Percentiles rank a stretch among this genome's conserved stretches.
Evolutionary conservation across 2,329 filamentous ascomycete species (phyloP).

Genomic region (Pseudogymnoascus sp.): DNA sequence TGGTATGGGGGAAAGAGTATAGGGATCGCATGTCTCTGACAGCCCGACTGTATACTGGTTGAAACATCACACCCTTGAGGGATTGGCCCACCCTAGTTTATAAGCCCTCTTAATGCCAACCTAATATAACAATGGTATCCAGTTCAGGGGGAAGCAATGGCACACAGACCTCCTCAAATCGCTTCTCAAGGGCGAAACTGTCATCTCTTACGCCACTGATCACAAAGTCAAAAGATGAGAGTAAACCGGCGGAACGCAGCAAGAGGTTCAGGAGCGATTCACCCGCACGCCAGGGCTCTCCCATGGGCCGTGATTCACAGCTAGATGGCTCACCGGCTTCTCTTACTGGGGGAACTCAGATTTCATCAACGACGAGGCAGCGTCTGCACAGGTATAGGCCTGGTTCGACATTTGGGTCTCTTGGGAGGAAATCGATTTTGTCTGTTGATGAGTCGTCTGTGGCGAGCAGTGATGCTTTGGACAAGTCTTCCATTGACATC

Average conservation of each 20-base stretch:
- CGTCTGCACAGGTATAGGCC: slow-evolving; percentile 25
- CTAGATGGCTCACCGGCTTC: neutral
- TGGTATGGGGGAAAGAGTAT: neutral
- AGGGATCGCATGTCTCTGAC: slow-evolving; percentile 4
- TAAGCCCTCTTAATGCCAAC: slow-evolving; percentile 4
- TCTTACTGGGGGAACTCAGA: neutral
- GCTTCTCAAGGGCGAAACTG: slow-evolving; percentile 1
- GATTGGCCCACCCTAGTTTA: neutral
- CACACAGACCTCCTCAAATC: neutral
- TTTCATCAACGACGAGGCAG: neutral
- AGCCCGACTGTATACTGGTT: neutral
- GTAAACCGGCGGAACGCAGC: neutral
- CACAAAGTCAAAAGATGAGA: neutral
- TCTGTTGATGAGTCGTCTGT: slow-evolving; percentile 22
- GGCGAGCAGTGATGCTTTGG: slow-evolving; percentile 19
- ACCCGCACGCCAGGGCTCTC: neutral
- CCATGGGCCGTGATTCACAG: slow-evolving; percentile 5
- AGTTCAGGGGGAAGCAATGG: slow-evolving; percentile 3
- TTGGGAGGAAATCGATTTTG: slow-evolving; percentile 26
- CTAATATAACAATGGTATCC: slow-evolving; percentile 8
- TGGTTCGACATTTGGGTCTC: slow-evolving; percentile 27
- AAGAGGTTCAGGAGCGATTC: neutral
- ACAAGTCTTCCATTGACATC: slow-evolving; percentile 20
- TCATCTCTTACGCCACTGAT: neutral
- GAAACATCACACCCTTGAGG: slow-evolving; percentile 3